Evolutionary conservation across 768 basidiomycete genomes (phyloP).

Genomic region (Suillus occidentalis): DNA sequence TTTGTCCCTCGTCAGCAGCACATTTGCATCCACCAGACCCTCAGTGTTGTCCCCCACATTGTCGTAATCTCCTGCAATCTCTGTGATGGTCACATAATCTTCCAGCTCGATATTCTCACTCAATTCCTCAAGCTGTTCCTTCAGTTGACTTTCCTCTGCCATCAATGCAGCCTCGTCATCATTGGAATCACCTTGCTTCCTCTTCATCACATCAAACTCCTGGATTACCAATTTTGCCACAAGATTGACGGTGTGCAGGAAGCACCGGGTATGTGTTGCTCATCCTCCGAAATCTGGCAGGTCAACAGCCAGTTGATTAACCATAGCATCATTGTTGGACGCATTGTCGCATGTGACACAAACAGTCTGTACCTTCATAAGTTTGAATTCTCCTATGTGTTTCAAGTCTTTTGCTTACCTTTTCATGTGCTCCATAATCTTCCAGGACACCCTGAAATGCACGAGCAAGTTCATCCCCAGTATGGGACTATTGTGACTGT

Average conservation of each 20-base stretch:
- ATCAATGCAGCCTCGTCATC: background rate
- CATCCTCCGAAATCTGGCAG: background rate
- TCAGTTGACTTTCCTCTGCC: background rate
- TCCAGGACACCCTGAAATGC: slow-evolving; percentile 35
- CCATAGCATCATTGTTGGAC: background rate
- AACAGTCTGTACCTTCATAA: background rate
- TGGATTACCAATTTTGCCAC: background rate
- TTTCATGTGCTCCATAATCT: slow-evolving; percentile 35
- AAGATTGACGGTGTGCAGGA: background rate
- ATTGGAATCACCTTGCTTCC: background rate
- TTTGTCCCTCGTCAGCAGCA: slow-evolving; percentile 10
- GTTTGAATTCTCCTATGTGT: background rate
- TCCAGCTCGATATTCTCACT: background rate
- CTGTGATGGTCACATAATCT: background rate
- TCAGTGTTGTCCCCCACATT: slow-evolving; percentile 9
- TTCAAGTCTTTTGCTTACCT: slow-evolving; percentile 24
- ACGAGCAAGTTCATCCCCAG: slow-evolving; percentile 32
- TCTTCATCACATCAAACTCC: background rate
- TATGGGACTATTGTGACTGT: slow-evolving; percentile 29
- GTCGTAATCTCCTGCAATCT: background rate
- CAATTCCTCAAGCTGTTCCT: slow-evolving; percentile 1
- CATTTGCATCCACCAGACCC: slow-evolving; percentile 18
- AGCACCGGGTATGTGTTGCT: background rate
- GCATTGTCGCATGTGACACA: background rate
- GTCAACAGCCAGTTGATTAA: too few species aligned